A percentile compares a stretch with the other conserved stretches of the same genome.
phyloP scores from a whole-genome alignment of 306 rosid genomes.

The Castanospermum australe region DNA sequence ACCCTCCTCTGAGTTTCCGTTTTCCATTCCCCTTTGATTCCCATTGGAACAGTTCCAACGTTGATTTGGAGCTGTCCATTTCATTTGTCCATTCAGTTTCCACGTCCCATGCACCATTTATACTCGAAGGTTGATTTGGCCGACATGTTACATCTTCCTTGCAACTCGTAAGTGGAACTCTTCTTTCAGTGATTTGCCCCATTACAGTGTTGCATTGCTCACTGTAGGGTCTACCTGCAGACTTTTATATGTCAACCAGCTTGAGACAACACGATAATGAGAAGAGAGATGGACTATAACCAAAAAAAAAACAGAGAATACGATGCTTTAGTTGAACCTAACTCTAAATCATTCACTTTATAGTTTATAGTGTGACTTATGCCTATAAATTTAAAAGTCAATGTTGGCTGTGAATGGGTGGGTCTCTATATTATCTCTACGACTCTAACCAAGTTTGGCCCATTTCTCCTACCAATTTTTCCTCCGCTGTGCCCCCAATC shows the following conservation, averaged over 20 bases:
- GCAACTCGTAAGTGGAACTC: not conserved
- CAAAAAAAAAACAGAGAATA: not conserved
- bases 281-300: not conserved
- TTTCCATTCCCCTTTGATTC: not conserved
- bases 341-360: constrained; percentile 12
- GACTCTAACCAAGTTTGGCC: not conserved
- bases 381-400: not conserved
- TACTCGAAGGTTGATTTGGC: not conserved
- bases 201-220: not conserved
- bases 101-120: not conserved
- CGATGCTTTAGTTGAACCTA: constrained; percentile 33
- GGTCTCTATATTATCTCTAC: not conserved
- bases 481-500: not conserved
- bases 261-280: constrained; percentile 24
- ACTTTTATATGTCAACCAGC: not conserved
- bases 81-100: not conserved
- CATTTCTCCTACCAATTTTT: not conserved
- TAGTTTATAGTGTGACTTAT: not conserved
- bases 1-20: not conserved
- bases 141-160: not conserved
- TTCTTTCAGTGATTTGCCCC: not conserved
- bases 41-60: not conserved
- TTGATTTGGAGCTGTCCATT: constrained; percentile 1
- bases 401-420: not conserved
- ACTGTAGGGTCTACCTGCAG: not conserved